phyloP scores from a whole-genome alignment of 139 green algal species.

The Tetradesmus obliquus region DNA sequence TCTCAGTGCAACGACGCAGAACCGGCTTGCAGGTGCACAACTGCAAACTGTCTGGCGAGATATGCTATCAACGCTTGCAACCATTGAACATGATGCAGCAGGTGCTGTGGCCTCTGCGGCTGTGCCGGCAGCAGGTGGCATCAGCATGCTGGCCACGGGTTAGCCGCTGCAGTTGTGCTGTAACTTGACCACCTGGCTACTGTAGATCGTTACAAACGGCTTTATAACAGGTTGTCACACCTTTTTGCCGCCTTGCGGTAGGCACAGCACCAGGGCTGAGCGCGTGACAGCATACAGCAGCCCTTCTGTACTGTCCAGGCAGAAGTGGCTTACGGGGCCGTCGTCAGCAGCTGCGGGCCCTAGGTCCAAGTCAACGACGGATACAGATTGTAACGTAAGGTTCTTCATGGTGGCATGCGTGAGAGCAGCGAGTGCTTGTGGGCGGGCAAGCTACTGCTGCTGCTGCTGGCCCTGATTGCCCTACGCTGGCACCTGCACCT shows the following conservation, averaged over 20 bases:
- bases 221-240: not conserved
- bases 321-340: conserved; percentile 30
- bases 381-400: not conserved
- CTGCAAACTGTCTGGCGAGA: too few relatives aligned
- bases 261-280: conserved; percentile 7
- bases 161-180: not conserved
- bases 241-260: not conserved
- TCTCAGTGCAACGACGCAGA: too few relatives aligned
- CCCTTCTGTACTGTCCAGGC: conserved; percentile 29
- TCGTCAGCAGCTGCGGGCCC: not conserved
- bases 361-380: not conserved
- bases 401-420: conserved; percentile 2
- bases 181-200: not conserved
- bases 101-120: not conserved
- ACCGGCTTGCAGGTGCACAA: too few relatives aligned
- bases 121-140: not conserved
- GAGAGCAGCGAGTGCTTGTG: not conserved
- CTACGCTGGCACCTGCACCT: not conserved
- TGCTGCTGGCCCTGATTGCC: not conserved
- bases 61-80: too few relatives aligned
- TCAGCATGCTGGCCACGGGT: not conserved
- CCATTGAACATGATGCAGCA: not conserved
- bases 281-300: conserved; percentile 30
- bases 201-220: not conserved
- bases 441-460: not conserved